Percentiles rank a stretch among this genome's conserved stretches.
phyloP scores from a whole-genome alignment of 2,329 filamentous ascomycete genomes.

The Leptographium procerum region DNA sequence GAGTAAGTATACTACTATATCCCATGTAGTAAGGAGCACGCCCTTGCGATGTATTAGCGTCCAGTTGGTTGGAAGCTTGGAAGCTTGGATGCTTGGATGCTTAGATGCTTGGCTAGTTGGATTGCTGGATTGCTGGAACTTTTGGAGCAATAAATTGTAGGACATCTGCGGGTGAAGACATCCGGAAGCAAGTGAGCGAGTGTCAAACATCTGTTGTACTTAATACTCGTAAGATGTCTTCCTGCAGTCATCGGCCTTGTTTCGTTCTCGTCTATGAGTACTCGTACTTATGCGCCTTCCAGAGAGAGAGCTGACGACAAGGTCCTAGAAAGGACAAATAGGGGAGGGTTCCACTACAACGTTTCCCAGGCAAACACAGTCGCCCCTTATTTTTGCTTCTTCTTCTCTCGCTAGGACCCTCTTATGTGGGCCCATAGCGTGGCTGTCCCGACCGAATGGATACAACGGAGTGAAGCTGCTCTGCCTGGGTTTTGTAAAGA shows the following conservation, averaged over 20 bases:
- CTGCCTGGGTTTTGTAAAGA: not conserved
- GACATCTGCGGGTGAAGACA: not conserved
- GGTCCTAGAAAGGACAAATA: not conserved
- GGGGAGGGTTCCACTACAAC: not conserved
- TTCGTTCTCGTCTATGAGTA: not conserved
- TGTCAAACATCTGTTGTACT: not conserved
- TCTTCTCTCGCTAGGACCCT: not conserved
- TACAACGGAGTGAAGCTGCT: not conserved
- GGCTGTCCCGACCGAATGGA: constrained; percentile 8
- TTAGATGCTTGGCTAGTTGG: too few species aligned
- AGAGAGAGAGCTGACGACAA: not conserved
- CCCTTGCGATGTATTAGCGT: not conserved
- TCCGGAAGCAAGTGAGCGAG: not conserved
- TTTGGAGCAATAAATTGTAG: not conserved
- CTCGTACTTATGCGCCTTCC: too few species aligned
- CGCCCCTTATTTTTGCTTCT: not conserved
- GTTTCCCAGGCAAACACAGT: not conserved
- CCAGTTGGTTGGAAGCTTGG: too few species aligned
- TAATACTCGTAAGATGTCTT: not conserved
- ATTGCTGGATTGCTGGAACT: too few species aligned
- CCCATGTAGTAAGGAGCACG: too few species aligned
- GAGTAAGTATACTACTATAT: too few species aligned
- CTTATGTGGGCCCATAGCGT: not conserved
- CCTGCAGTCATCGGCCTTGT: too few species aligned
- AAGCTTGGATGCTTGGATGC: too few species aligned